phyloP scores from a whole-genome alignment of 441 rosid species.

The Pelargonium myrrhifolium region DNA sequence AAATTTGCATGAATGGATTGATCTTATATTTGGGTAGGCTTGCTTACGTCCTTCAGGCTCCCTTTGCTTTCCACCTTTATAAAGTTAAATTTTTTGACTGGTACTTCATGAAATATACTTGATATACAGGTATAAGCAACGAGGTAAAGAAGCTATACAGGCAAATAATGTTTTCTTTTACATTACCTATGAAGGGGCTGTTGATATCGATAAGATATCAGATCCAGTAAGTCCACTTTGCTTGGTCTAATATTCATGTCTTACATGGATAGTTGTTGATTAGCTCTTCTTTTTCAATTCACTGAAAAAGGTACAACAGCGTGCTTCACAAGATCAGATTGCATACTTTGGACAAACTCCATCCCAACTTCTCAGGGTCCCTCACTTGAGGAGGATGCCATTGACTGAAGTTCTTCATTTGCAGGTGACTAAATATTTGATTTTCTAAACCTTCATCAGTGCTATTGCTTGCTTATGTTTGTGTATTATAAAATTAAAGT shows the following conservation, averaged over 20 bases:
- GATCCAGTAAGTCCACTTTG: constrained; percentile 62
- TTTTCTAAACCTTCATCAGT: background rate
- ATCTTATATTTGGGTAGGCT: constrained; percentile 91
- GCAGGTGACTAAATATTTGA: constrained; percentile 47
- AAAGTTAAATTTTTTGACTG: constrained; percentile 3
- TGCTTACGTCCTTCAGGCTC: constrained; percentile 12
- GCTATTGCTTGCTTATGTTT: constrained; percentile 12
- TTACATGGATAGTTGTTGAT: constrained; percentile 15
- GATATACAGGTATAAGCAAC: constrained; percentile 79
- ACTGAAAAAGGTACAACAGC: constrained; percentile 72
- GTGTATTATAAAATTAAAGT: too few relatives aligned
- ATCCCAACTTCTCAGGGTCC: constrained; percentile 83
- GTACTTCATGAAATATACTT: constrained; percentile 22
- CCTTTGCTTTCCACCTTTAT: constrained; percentile 12
- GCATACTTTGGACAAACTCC: constrained; percentile 99
- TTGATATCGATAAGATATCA: constrained; percentile 83
- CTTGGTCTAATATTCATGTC: constrained; percentile 15
- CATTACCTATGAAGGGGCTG: constrained; percentile 94
- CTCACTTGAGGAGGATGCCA: constrained; percentile 85
- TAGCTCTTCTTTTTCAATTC: constrained; percentile 22
- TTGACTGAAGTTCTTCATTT: constrained; percentile 77
- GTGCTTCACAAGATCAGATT: constrained; percentile 94
- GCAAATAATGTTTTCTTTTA: constrained; percentile 98
- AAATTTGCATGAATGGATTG: constrained; percentile 97
- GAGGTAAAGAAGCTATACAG: constrained; percentile 94